Evolutionary conservation across 2,329 filamentous ascomycete species (phyloP).

Genomic region (Thielaviopsis punctulata): DNA sequence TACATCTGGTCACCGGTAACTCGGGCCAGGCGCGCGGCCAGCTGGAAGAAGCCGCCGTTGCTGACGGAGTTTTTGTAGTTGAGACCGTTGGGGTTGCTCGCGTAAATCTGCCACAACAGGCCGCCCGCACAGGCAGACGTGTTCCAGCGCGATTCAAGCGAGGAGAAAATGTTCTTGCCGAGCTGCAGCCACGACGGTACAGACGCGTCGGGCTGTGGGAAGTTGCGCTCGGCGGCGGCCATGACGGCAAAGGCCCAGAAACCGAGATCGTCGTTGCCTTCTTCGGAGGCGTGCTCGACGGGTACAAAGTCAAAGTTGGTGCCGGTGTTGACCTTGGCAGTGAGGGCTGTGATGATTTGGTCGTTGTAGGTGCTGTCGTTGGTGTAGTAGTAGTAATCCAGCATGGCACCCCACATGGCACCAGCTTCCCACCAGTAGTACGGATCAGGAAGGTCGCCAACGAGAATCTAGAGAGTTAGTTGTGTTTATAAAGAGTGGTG

Average conservation of each 20-base stretch:
- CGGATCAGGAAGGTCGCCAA: constrained; percentile 46
- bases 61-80: constrained; percentile 65
- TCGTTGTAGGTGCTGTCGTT: constrained; percentile 44
- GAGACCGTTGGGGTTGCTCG: constrained; percentile 54
- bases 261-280: constrained; percentile 60
- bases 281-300: constrained; percentile 34
- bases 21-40: constrained; percentile 57
- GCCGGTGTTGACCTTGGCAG: constrained; percentile 37
- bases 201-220: constrained; percentile 38
- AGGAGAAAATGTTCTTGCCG: constrained; percentile 54
- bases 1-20: constrained; percentile 52
- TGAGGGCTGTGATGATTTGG: constrained; percentile 38
- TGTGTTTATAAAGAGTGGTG: constrained; percentile 12
- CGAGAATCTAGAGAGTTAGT: neutral
- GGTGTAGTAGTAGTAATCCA: constrained; percentile 54
- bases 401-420: constrained; percentile 47
- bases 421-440: constrained; percentile 56
- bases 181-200: constrained; percentile 50
- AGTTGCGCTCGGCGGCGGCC: constrained; percentile 50
- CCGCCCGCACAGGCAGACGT: constrained; percentile 49
- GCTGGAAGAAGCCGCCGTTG: constrained; percentile 70
- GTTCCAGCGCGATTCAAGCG: constrained; percentile 55
- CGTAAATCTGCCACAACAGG: constrained; percentile 67
- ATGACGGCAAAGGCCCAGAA: constrained; percentile 57
- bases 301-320: constrained; percentile 43